A percentile compares a stretch with the other conserved stretches of the same genome.
These are phyloP conservation scores for Aspergillus glaucus DNA, from an alignment of 2,329 filamentous ascomycete genomes.

Conservation along the genomic window DNA sequence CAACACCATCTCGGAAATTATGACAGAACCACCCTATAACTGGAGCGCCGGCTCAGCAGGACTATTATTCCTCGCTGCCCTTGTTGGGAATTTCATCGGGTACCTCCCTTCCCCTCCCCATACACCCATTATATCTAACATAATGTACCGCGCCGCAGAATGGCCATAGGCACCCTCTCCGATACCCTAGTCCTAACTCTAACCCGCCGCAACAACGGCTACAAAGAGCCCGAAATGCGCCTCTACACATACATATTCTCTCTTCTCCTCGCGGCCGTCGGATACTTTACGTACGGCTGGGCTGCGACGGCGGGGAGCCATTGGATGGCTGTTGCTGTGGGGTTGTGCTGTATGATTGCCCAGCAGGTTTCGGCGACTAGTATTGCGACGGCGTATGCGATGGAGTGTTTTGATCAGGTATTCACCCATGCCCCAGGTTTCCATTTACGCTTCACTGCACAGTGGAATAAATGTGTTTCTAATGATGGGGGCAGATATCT, in stretches of 20 bases:
- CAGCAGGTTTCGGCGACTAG: slow-evolving; percentile 36
- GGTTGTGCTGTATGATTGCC: slow-evolving; percentile 34
- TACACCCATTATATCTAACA: background rate
- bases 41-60: slow-evolving; percentile 30
- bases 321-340: slow-evolving; percentile 33
- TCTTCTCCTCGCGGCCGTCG: slow-evolving; percentile 26
- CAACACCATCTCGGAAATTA: slow-evolving; percentile 31
- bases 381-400: slow-evolving; percentile 37
- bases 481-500: slow-evolving; percentile 20
- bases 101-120: slow-evolving; percentile 2
- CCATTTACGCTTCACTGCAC: too few species aligned
- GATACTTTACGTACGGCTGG: slow-evolving; percentile 37
- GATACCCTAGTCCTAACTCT: slow-evolving; percentile 28
- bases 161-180: slow-evolving; percentile 30
- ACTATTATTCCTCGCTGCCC: slow-evolving; percentile 26
- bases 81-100: slow-evolving; percentile 28
- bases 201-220: slow-evolving; percentile 27
- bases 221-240: slow-evolving; percentile 35
- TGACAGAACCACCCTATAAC: slow-evolving; percentile 32
- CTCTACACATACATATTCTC: slow-evolving; percentile 30
- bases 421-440: too few species aligned
- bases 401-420: slow-evolving; percentile 36
- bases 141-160: slow-evolving; percentile 27
- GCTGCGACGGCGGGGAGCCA: slow-evolving; percentile 27
- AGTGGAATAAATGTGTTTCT: background rate